These are phyloP conservation scores for Neurospora sp. DNA, from an alignment of 2,329 filamentous ascomycete species.

Conservation along the genomic window DNA sequence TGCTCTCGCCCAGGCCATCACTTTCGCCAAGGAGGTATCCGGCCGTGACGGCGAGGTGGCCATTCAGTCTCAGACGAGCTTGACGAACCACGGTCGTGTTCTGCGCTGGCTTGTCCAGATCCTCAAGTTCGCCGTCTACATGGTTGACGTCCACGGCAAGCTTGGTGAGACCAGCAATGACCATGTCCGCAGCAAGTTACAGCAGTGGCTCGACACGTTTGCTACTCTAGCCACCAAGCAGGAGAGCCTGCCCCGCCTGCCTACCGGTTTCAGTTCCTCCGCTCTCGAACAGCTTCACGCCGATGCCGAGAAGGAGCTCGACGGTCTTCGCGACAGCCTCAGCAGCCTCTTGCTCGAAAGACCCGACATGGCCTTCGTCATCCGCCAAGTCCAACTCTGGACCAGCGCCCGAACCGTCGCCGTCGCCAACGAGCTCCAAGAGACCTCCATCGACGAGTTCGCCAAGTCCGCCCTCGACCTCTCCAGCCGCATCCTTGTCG, in stretches of 20 bases:
- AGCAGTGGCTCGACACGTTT: slow-evolving; percentile 41
- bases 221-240: slow-evolving; percentile 32
- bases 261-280: slow-evolving; percentile 37
- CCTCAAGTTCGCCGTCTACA: slow-evolving; percentile 49
- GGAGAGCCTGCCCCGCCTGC: slow-evolving; percentile 36
- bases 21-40: slow-evolving; percentile 27
- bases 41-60: slow-evolving; percentile 8
- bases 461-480: slow-evolving; percentile 50
- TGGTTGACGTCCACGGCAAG: slow-evolving; percentile 58
- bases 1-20: slow-evolving; percentile 28
- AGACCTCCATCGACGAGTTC: slow-evolving; percentile 32
- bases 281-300: slow-evolving; percentile 24
- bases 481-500: slow-evolving; percentile 69
- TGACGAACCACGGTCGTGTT: slow-evolving; percentile 20
- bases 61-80: slow-evolving; percentile 10
- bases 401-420: slow-evolving; percentile 26
- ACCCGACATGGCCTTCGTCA: slow-evolving; percentile 53
- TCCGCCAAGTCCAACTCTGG: slow-evolving; percentile 61
- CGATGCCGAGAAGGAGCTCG: slow-evolving; percentile 28
- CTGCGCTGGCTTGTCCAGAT: slow-evolving; percentile 59
- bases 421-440: slow-evolving; percentile 6
- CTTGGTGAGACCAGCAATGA: slow-evolving; percentile 46
- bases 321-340: slow-evolving; percentile 32
- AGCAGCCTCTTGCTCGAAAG: slow-evolving; percentile 32
- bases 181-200: slow-evolving; percentile 33